phyloP scores from a whole-genome alignment of 139 green algal species.

The Nannochloris sp. region DNA sequence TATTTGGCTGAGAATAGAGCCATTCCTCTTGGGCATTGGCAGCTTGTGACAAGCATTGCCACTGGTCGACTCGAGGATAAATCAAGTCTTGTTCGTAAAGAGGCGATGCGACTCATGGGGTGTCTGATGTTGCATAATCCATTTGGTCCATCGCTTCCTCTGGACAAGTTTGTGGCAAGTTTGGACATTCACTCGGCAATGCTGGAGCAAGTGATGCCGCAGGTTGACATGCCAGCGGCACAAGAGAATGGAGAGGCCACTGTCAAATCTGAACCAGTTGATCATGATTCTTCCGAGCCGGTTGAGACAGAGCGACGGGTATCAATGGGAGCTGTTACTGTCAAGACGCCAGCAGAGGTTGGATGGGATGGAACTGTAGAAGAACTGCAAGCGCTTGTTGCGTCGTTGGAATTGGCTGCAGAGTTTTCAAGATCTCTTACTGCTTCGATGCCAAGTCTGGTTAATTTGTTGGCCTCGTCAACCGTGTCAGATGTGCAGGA shows the following conservation, averaged over 20 bases:
- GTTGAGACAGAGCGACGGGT: slow-evolving; percentile 15
- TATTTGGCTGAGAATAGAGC: slow-evolving; percentile 49
- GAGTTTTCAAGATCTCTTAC: slow-evolving; percentile 42
- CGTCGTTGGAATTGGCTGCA: slow-evolving; percentile 54
- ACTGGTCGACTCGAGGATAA: slow-evolving; percentile 77
- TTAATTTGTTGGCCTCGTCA: slow-evolving; percentile 55
- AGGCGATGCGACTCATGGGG: slow-evolving; percentile 61
- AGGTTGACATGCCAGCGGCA: background rate
- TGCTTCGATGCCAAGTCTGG: slow-evolving; percentile 35
- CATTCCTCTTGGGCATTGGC: slow-evolving; percentile 53
- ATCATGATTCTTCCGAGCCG: background rate
- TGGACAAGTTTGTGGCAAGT: slow-evolving; percentile 21
- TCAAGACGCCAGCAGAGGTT: slow-evolving; percentile 6
- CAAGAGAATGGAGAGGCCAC: background rate
- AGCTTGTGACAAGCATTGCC: slow-evolving; percentile 51
- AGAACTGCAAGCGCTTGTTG: slow-evolving; percentile 49
- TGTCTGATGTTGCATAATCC: slow-evolving; percentile 64
- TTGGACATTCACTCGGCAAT: slow-evolving; percentile 26
- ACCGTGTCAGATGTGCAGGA: slow-evolving; percentile 57
- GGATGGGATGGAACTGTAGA: slow-evolving; percentile 29
- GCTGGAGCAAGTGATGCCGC: slow-evolving; percentile 18
- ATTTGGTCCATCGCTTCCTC: slow-evolving; percentile 52
- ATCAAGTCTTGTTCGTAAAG: slow-evolving; percentile 55
- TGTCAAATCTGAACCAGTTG: slow-evolving; percentile 5
- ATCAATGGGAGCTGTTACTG: slow-evolving; percentile 22